phyloP scores from a whole-genome alignment of 208 protist species.

The Acanthamoeba triangularis region DNA sequence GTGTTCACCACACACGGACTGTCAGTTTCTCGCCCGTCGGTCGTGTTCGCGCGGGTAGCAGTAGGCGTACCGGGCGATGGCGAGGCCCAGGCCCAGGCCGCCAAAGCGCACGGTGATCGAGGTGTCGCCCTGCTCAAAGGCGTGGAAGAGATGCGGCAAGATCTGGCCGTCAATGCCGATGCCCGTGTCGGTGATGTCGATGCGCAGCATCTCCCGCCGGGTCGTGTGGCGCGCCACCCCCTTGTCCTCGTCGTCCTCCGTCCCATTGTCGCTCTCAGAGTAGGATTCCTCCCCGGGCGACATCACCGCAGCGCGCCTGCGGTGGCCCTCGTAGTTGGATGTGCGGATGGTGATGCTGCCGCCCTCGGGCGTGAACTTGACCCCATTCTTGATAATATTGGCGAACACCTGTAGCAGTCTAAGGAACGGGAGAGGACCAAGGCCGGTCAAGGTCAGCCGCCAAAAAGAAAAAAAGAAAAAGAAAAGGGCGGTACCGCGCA shows the following conservation, averaged over 20 bases:
- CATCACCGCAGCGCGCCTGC: background rate
- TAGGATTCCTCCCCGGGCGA: background rate
- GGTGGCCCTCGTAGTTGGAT: slow-evolving; percentile 1
- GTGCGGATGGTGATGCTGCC: slow-evolving; percentile 14
- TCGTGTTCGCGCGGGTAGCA: too few species aligned
- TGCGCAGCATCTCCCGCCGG: background rate
- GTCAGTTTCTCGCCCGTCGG: too few species aligned
- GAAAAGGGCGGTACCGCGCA: background rate
- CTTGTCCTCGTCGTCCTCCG: background rate
- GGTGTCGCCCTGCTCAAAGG: slow-evolving; percentile 16
- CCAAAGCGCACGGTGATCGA: background rate
- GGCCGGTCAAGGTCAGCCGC: background rate
- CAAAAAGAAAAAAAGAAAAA: too few species aligned
- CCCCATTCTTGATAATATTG: slow-evolving; percentile 22
- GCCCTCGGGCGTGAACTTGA: slow-evolving; percentile 65
- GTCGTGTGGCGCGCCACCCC: background rate
- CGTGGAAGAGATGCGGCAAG: background rate
- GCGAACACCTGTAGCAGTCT: slow-evolving; percentile 47
- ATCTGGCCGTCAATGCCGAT: slow-evolving; percentile 30
- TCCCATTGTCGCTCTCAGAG: background rate
- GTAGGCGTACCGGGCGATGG: slow-evolving; percentile 7
- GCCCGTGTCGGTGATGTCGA: slow-evolving; percentile 4
- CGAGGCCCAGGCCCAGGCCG: background rate
- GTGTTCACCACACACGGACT: background rate
- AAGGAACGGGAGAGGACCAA: too few species aligned